Base-by-base conservation (phyloP, 257 asterid species). In the Solanum commersonii region DNA sequence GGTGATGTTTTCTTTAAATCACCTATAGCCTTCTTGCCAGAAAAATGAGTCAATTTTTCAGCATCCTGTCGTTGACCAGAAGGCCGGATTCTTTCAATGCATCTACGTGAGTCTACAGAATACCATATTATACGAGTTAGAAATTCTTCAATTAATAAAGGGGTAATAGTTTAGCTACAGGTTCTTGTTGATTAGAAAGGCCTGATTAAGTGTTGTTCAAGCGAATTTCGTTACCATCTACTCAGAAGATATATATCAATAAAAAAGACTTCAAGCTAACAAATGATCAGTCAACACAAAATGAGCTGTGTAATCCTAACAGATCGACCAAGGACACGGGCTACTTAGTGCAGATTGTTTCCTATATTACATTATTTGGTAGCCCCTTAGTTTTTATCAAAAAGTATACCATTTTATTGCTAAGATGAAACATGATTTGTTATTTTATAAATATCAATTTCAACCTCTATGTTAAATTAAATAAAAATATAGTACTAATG, bases 141-240 rank as follows among this genome's bases (percentile, higher is more conserved):
- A 65, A 89, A 79, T 72, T 92, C 81, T 40, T 87, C 84, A 87
- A 81, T 63, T 89, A 60, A 77, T 52, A 84, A 77, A 46, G 49
- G 44, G 60, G 72, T 59, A 52, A 85, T 85, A 88, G 87, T 72
- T 92, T 71, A 88, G 89, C 90, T 91, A 86, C 83, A 46, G 84
- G 38, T 74, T 86, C 88, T 84, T 86, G 60, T 52, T 63, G 88
- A 81, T 90, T 87, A 89, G 84, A 79, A 90, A 88, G 63, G 88
- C 84, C 90, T 87, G 91, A 82, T 90, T 87, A 65, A 70, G 87
- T 78, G 90, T 27, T 91, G 91, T 44, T 82, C 90, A 42, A 76
- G 86, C 87, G 74, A 88, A 34, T 87, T 84, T 81, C 77, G 90
- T 74, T 67, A 81, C 68, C 31, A 90, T 93, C 96, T 95, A 92